These are phyloP conservation scores for Cutaneotrichosporon sp. DNA, from an alignment of 1,284 basidiomycete genomes.

Conservation along the genomic window DNA sequence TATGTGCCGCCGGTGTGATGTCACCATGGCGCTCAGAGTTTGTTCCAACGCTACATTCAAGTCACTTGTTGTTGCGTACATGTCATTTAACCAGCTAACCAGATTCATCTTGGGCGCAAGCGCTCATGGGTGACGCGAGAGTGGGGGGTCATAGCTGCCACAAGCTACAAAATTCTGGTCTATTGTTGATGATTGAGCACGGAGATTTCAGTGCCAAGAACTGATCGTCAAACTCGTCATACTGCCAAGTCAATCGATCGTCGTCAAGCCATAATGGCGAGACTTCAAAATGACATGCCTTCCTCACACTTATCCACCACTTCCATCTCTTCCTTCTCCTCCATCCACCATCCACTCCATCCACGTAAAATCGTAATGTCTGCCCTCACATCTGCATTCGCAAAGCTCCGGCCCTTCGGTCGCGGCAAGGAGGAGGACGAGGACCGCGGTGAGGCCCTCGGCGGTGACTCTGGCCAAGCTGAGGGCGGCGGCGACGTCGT, in stretches of 20 bases:
- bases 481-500: neutral
- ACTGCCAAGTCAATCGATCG: neutral
- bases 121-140: too few relatives aligned
- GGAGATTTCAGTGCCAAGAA: too few relatives aligned
- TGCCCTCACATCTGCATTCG: neutral
- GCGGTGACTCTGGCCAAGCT: neutral
- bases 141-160: too few relatives aligned
- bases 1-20: neutral
- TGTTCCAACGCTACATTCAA: too few relatives aligned
- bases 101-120: too few relatives aligned
- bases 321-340: neutral
- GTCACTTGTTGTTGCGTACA: too few relatives aligned
- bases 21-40: neutral
- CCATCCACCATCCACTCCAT: neutral
- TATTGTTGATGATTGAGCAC: too few relatives aligned
- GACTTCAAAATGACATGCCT: neutral
- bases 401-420: neutral
- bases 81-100: too few relatives aligned
- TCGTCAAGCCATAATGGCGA: neutral
- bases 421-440: neutral
- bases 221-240: too few relatives aligned
- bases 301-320: neutral
- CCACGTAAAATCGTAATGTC: neutral
- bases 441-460: slow-evolving; percentile 2
- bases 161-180: too few relatives aligned